Evolutionary conservation across 148 eudicot genomes (phyloP).

Genomic region (Persicaria tinctoria): DNA sequence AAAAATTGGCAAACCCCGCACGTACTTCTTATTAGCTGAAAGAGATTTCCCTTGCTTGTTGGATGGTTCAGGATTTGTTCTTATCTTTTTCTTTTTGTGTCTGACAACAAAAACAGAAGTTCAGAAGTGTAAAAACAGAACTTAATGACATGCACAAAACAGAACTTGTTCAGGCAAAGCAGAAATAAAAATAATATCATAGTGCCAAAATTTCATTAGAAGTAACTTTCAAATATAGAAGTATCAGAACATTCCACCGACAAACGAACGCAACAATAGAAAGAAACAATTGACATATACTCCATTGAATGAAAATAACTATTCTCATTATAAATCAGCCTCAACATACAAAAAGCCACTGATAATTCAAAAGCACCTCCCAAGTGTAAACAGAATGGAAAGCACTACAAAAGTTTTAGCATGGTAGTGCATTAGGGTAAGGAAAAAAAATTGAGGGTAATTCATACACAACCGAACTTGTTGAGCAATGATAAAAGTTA

Average conservation of each 20-base stretch:
- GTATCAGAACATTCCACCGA: not conserved
- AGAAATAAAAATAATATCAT: not conserved
- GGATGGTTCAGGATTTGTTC: not conserved
- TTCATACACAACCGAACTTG: not conserved
- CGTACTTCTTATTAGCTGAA: slow-evolving; percentile 8
- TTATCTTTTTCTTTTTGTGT: slow-evolving; percentile 8
- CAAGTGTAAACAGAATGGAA: not conserved
- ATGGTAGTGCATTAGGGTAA: not conserved
- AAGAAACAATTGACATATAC: not conserved
- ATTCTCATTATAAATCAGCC: not conserved
- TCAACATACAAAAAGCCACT: not conserved
- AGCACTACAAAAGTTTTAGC: not conserved
- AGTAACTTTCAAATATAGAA: not conserved
- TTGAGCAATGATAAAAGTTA: not conserved
- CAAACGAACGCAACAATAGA: not conserved
- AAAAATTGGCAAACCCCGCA: not conserved
- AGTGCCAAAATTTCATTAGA: not conserved
- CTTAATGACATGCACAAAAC: not conserved
- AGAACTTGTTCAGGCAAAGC: not conserved
- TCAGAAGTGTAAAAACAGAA: not conserved
- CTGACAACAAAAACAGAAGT: not conserved
- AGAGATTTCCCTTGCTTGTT: not conserved
- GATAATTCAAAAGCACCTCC: not conserved
- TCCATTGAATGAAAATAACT: not conserved
- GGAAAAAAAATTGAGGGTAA: not conserved